Base-by-base conservation (phyloP, 2,329 filamentous ascomycete species). In the Trichoderma harzianum region DNA sequence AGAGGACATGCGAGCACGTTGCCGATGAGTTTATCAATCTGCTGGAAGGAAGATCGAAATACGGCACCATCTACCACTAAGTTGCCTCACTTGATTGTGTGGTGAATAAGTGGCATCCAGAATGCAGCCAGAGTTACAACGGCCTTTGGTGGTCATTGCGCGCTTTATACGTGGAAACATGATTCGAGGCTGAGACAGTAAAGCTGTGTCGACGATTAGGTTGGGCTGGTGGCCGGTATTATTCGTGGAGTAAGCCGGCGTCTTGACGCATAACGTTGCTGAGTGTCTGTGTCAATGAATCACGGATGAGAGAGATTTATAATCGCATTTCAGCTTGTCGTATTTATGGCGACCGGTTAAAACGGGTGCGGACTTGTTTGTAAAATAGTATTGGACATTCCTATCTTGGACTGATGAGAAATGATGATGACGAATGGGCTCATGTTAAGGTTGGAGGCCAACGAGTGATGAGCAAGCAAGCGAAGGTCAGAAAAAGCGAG, bases 1-100 rank as follows among this genome's bases (percentile, higher is more conserved):
- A 90, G 80, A 87, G 88, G 80, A 86, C 90, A 80, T 79, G 81
- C 51, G 77, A 82, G 71, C 78, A 84, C 43, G 79, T 85, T 62
- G 83, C 79, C 7, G 70, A 80, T 21, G 78, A 83, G 68, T 86
- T 86, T 69, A 76, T 84, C 32, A 80, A 83, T 6, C 80, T 82
- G 16, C 77, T 84, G 4, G 72, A 76, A 0, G 82, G 83, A 11
- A 80, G 77, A n/a, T 85, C 83, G 26, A 79, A 79, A 57, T 85
- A 84, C 55, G 83, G 79, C 2, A 80, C 77, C 16, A 78, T 77
- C 8, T 82, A 79, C 28, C 63, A 47, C 28, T 69, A 60, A 58
- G 55, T 11, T 26, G 26, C 14, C 21, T 21, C 5, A 28, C 14
- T 21, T n/a, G n/a, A 51, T 21, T 21, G n/a, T 12, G 43, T 26